Evolutionary conservation across 805 yeast species (phyloP), one percentile per base, ranked within the genome.

Genomic region (Zygoascus tannicola): DNA sequence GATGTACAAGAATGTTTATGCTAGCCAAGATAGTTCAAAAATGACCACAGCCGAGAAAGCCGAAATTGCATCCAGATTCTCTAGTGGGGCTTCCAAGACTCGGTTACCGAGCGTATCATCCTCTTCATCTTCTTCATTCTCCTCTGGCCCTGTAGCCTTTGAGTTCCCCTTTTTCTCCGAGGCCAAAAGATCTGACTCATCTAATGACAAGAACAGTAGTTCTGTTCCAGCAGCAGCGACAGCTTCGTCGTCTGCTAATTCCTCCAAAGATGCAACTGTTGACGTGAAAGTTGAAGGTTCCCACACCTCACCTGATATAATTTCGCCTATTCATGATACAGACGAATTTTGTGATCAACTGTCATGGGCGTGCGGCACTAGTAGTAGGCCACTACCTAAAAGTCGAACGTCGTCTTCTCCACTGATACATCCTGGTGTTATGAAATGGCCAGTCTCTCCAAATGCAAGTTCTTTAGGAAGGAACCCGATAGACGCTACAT

Each of bases 341-440:
- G 41, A 32, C 3, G 44, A 44, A 35, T 90, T 90, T 59, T 90
- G 97, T 58, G 74, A 74, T 21, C 76, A 79, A 53, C 70, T 90
- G 57, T 74, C 76, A 49, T 73, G 78, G 59, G 97, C 87, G 1
- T 88, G 97, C 63, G 97, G 96, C 15, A 79, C 80, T 4, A 78
- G 70, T 54, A 71, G 71, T 14, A 64, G 74, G 50, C 41, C 40
- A 14, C 21, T 43, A 10, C 45, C 42, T 3, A 18, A 26, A 19
- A 30, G 22, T 12, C 22, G 18, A 7, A 18, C 43, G 12, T 32
- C 20, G 14, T 35, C 38, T 8, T 26, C 48, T 15, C 37, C 53
- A 12, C 47, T 55, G 4, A 45, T 50, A 19, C 41, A 51, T 15
- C 50, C 54, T 10, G 53, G 51, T 18, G 37, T 46, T 23, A 30